Evolutionary conservation across 2,329 filamentous ascomycete species (phyloP), one percentile per base, ranked within the genome.

Genomic region (Ascochyta fabae): DNA sequence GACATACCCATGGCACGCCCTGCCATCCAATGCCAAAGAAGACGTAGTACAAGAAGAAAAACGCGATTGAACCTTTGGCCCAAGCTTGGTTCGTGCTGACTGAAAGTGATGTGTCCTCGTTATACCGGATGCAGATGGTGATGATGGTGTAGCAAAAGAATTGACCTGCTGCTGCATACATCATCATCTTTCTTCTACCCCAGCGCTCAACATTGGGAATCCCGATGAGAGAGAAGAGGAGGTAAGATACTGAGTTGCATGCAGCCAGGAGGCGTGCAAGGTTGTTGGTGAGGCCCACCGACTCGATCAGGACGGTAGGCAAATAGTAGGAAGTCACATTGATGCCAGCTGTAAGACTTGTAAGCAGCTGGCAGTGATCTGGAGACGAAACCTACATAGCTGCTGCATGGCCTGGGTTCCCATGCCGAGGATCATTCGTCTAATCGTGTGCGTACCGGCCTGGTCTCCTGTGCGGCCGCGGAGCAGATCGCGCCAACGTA

Each of bases 101-200:
- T 4, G 58, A 36, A 0, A 71, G 57, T 2, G 63, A 53, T 2
- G 53, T 39, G 24, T 66, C 58, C 56, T 78, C 74, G 50, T 75
- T 76, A 57, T 77, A 79, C 1, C 77, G 70, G 7, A 84, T 72
- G n/a, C 80, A 76, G 13, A 83, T 72, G 0, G 81, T 83, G 63
- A 84, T 83, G 58, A 82, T 71, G 6, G 80, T 57, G 56, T 82
- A 85, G 60, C 80, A 84, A 46, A 83, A 72, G 52, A 75, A 79
- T 69, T 85, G 83, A 1, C 82, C 82, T 2, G 77, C 75, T 0
- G 81, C 80, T 1, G 81, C 80, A 64, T 81, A 85, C 67, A 87
- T 79, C 80, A 87, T 84, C 69, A 87, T 77, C 65, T 84, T 85
- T 8, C 85, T 77, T 5, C 84, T 79, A 16, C 84, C 85, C 59